These are phyloP conservation scores for Casuarina glauca DNA, from an alignment of 306 rosid species.

Conservation along the genomic window DNA sequence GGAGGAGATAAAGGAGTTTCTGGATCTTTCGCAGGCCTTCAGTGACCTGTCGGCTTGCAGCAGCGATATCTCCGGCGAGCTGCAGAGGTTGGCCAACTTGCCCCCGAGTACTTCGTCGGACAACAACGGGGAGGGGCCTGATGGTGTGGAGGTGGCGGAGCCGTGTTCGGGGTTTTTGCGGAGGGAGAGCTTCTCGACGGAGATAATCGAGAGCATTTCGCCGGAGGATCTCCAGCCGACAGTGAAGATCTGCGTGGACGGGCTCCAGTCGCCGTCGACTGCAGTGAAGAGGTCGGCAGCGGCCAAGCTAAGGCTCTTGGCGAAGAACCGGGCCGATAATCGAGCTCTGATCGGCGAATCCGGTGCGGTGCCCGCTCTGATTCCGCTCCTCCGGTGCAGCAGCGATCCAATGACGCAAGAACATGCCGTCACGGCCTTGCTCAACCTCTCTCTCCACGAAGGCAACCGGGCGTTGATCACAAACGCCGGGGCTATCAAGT, in stretches of 20 bases:
- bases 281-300: slow-evolving; percentile 93
- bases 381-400: slow-evolving; percentile 91
- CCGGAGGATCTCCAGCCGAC: slow-evolving; percentile 99
- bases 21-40: slow-evolving; percentile 84
- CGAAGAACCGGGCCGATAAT: slow-evolving; percentile 91
- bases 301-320: slow-evolving; percentile 80
- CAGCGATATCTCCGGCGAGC: slow-evolving; percentile 91
- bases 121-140: slow-evolving; percentile 18
- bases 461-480: slow-evolving; percentile 69
- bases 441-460: slow-evolving; percentile 83
- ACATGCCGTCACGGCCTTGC: slow-evolving; percentile 85
- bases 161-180: slow-evolving; percentile 86
- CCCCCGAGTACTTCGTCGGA: neutral
- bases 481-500: slow-evolving; percentile 81
- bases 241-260: slow-evolving; percentile 89
- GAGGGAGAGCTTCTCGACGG: slow-evolving; percentile 87
- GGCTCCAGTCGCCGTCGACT: slow-evolving; percentile 65
- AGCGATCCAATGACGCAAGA: slow-evolving; percentile 94
- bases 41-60: slow-evolving; percentile 88
- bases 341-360: slow-evolving; percentile 82
- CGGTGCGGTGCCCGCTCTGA: slow-evolving; percentile 80
- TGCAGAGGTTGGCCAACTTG: slow-evolving; percentile 66
- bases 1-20: slow-evolving; percentile 38
- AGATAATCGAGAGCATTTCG: slow-evolving; percentile 93
- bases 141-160: slow-evolving; percentile 46